A percentile compares a stretch with the other conserved stretches of the same genome.
These are phyloP conservation scores for Fusarium torreyae DNA, from an alignment of 2,329 filamentous ascomycete species.

Conservation along the genomic window DNA sequence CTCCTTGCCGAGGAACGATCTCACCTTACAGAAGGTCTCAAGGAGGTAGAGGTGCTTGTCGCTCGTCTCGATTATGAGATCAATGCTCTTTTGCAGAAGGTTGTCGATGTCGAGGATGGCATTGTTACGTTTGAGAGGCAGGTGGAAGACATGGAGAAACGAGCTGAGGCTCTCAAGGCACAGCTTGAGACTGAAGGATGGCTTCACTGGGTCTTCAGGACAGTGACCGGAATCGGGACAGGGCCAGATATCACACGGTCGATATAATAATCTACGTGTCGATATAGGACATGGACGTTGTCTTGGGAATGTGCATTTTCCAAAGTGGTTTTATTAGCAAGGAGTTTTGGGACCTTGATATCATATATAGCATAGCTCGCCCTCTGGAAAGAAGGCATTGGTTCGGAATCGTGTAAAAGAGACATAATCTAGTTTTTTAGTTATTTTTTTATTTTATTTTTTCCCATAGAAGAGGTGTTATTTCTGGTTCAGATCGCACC, in stretches of 20 bases:
- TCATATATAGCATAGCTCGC: conserved; percentile 15
- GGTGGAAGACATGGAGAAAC: conserved; percentile 78
- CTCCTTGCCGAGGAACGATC: conserved; percentile 78
- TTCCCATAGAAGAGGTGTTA: conserved; percentile 30
- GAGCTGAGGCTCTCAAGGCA: conserved; percentile 73
- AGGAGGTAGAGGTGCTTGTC: conserved; percentile 84
- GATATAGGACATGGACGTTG: conserved; percentile 14
- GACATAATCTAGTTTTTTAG: conserved; percentile 31
- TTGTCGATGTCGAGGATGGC: conserved; percentile 89
- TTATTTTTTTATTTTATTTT: no score
- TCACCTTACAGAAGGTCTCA: conserved; percentile 78
- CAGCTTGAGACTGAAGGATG: conserved; percentile 76
- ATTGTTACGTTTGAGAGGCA: conserved; percentile 85
- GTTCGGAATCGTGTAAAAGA: conserved; percentile 24
- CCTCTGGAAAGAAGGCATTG: conserved; percentile 8
- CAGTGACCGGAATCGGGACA: conserved; percentile 72
- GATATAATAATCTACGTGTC: conserved; percentile 32
- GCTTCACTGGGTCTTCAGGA: conserved; percentile 75
- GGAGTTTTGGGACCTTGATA: conserved; percentile 36
- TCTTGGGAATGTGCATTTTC: conserved; percentile 11
- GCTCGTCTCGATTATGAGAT: conserved; percentile 96
- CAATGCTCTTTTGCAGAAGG: conserved; percentile 81
- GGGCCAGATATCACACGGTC: conserved; percentile 68
- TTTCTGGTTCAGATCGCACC: conserved; percentile 39
- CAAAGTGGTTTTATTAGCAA: conserved; percentile 20